Evolutionary conservation across 1,139 yeast genomes (phyloP).

Genomic region (Blastobotrys buckinghamii): DNA sequence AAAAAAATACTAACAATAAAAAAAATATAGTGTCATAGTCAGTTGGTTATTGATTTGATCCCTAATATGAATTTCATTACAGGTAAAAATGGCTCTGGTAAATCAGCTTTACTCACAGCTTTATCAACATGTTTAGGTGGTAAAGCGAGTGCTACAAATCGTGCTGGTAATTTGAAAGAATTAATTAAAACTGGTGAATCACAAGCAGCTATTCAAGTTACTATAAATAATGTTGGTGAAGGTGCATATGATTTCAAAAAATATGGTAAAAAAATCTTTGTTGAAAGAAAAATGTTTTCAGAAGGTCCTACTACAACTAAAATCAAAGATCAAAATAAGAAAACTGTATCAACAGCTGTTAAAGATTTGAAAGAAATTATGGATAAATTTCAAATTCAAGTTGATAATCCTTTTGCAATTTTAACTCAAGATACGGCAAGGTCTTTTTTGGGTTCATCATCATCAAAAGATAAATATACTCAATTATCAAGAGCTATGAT

Average conservation of each 20-base stretch:
- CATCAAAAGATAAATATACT: slow-evolving; percentile 59
- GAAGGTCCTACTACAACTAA: slow-evolving; percentile 26
- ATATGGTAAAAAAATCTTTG: slow-evolving; percentile 62
- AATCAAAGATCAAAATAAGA: slow-evolving; percentile 48
- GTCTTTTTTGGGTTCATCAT: slow-evolving; percentile 49
- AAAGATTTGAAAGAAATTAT: slow-evolving; percentile 62
- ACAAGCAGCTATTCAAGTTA: slow-evolving; percentile 55
- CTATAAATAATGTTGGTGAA: slow-evolving; percentile 52
- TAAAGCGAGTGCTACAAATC: slow-evolving; percentile 80
- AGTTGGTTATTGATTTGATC: slow-evolving; percentile 70
- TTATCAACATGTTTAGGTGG: slow-evolving; percentile 92
- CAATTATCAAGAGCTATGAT: slow-evolving; percentile 78
- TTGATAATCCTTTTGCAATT: slow-evolving; percentile 90
- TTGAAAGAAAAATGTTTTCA: slow-evolving; percentile 55
- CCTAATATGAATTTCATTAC: slow-evolving; percentile 85
- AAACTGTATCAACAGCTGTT: slow-evolving; percentile 53
- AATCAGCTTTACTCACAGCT: slow-evolving; percentile 88
- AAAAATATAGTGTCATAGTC: slow-evolving; percentile 50
- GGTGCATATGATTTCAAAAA: slow-evolving; percentile 58
- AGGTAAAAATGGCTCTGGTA: slow-evolving; percentile 95
- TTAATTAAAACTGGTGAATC: slow-evolving; percentile 74
- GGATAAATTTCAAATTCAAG: slow-evolving; percentile 65
- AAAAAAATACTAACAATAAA: background rate
- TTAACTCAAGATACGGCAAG: slow-evolving; percentile 93
- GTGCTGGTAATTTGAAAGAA: slow-evolving; percentile 67